Evolutionary conservation across 2,329 filamentous ascomycete species (phyloP), one percentile per base, ranked within the genome.

Genomic region (Whalleya microplaca): DNA sequence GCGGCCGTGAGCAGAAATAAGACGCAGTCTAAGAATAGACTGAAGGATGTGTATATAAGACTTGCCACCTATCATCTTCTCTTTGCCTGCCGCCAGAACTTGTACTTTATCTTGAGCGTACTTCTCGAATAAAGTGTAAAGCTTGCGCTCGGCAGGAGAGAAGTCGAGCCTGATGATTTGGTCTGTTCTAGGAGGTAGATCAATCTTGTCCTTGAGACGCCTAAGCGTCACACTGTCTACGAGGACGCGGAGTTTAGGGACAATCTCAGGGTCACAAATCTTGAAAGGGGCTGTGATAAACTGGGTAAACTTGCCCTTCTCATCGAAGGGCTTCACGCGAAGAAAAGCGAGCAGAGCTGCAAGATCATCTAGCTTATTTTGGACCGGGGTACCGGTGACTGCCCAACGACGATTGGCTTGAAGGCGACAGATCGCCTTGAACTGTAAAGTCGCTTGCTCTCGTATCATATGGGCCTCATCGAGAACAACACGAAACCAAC

Each of bases 401-500:
- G 93, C 94, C 95, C 95, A 99, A 32, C 93, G 88, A 29, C 93
- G 86, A 68, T 90, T 84, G 2, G 92, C 91, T 58, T 90, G 83
- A 2, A 98, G 79, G 19, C 85, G 84, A 62, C 92, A 93, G 19
- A 95, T 91, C 2, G 91, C 91, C 71, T 93, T 92, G 51, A 92
- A 96, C 64, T 94, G 89, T 41, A 90, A 79, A 0, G 92, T 94
- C 2, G 81, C 84, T 61, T 91, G 88, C 66, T 96, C 94, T 21
- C 95, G 90, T 63, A 99, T 98, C 73, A 90, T 90, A 71, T 99
- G 95, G 0, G 93, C 95, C 74, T 99, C 94, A 62, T 98, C 94
- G 1, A 98, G 82, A 1, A 97, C 92, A 51, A 98, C 90, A 19
- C 94, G 89, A 71, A 96, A 97, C 90, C 93, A 96, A 58, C 92